A percentile compares a stretch with the other conserved stretches of the same genome.
Evolutionary conservation across 345 rosid genomes (phyloP).

Genomic region (Syzygium aromaticum): DNA sequence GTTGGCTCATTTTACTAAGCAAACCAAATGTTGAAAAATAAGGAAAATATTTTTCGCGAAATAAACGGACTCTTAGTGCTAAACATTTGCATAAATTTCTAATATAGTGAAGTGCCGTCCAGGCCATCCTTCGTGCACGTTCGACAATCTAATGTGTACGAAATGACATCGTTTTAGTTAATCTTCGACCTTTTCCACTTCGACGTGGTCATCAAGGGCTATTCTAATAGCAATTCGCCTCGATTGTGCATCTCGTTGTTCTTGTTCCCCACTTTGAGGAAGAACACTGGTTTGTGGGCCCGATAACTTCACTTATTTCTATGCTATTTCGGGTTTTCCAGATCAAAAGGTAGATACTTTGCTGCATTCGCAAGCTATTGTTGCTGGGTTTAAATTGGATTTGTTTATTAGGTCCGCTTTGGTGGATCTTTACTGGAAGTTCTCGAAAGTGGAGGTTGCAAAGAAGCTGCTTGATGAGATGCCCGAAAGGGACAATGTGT

Average conservation of each 20-base stretch:
- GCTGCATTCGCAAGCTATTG: constrained; percentile 42
- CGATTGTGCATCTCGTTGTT: constrained; percentile 28
- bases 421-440: constrained; percentile 42
- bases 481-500: constrained; percentile 45
- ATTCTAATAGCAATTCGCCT: constrained; percentile 25
- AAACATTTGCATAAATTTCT: not conserved
- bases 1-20: too few relatives aligned
- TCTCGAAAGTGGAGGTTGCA: constrained; percentile 25
- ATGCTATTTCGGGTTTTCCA: constrained; percentile 16
- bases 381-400: constrained; percentile 46
- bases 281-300: constrained; percentile 26
- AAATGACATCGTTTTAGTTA: not conserved
- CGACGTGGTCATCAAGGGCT: constrained; percentile 55
- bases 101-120: not conserved
- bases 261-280: constrained; percentile 27
- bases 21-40: too few relatives aligned
- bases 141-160: not conserved
- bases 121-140: not conserved
- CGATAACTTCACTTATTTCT: constrained; percentile 41
- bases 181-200: constrained; percentile 43
- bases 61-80: not conserved
- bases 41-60: too few relatives aligned
- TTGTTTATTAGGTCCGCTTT: constrained; percentile 47
- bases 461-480: constrained; percentile 52
- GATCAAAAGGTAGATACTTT: constrained; percentile 25